Evolutionary conservation across 352 stramenopile genomes (phyloP).

Genomic region (Pythium scleroteichum): DNA sequence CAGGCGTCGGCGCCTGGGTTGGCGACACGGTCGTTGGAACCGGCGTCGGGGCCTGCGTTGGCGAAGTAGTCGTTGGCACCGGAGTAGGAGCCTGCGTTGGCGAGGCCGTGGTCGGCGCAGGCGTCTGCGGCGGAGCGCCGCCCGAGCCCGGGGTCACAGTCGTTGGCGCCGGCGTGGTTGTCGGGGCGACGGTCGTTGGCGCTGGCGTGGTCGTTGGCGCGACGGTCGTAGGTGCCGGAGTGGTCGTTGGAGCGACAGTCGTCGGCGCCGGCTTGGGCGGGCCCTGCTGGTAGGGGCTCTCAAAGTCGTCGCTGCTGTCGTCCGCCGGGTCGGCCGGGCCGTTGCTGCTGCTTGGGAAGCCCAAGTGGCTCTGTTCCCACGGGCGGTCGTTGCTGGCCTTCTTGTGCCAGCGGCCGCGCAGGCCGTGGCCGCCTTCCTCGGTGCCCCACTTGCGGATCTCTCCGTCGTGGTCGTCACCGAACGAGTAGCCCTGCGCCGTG

Average conservation of each 20-base stretch:
- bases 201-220: not conserved
- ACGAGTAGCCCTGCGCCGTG: not conserved
- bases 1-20: not conserved
- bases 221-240: not conserved
- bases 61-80: too few species aligned
- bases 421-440: too few species aligned
- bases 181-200: not conserved
- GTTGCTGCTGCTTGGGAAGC: conserved; percentile 1
- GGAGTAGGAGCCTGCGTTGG: conserved; percentile 2
- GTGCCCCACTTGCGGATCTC: not conserved
- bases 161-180: conserved; percentile 2
- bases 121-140: not conserved
- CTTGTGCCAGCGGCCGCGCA: too few species aligned
- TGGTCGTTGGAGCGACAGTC: not conserved
- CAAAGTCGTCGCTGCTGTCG: not conserved
- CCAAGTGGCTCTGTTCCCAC: conserved; percentile 17
- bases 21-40: too few species aligned
- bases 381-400: conserved; percentile 5
- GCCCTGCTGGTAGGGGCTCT: conserved; percentile 9
- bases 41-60: too few species aligned
- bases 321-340: conserved; percentile 1
- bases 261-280: not conserved
- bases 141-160: not conserved
- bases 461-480: not conserved
- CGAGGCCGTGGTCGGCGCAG: not conserved